These are phyloP conservation scores for Neoboletus subvelutipes DNA, from an alignment of 768 basidiomycete genomes.

Conservation along the genomic window DNA sequence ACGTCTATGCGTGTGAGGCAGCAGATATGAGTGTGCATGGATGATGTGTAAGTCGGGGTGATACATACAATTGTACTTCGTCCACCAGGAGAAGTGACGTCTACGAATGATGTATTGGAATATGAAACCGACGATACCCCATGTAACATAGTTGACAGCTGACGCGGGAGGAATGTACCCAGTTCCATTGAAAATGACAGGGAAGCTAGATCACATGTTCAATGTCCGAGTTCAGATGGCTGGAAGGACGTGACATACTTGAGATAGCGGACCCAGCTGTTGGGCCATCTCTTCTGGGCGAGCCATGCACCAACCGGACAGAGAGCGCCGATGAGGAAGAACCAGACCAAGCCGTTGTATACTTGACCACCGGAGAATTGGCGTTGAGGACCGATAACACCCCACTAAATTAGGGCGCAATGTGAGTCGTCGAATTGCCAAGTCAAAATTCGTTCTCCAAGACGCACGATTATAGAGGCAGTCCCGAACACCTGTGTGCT, in stretches of 20 bases:
- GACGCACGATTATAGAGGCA: slow-evolving; percentile 50
- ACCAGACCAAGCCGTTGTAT: slow-evolving; percentile 63
- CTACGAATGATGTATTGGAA: slow-evolving; percentile 65
- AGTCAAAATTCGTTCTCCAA: not conserved
- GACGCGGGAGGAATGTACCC: slow-evolving; percentile 64
- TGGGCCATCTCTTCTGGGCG: slow-evolving; percentile 59
- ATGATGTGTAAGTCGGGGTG: slow-evolving; percentile 7
- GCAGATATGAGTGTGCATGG: not conserved
- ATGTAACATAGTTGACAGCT: slow-evolving; percentile 64
- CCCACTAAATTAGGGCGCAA: slow-evolving; percentile 41
- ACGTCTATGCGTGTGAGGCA: slow-evolving; percentile 41
- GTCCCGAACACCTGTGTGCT: slow-evolving; percentile 48
- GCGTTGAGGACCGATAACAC: slow-evolving; percentile 78
- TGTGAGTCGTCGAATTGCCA: not conserved
- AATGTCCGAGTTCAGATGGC: not conserved
- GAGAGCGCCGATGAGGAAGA: slow-evolving; percentile 76
- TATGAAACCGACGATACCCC: slow-evolving; percentile 64
- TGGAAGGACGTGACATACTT: slow-evolving; percentile 44
- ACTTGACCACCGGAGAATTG: slow-evolving; percentile 70
- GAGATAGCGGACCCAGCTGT: slow-evolving; percentile 60
- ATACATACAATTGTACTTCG: slow-evolving; percentile 46
- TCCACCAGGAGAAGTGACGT: slow-evolving; percentile 68
- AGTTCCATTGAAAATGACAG: slow-evolving; percentile 57
- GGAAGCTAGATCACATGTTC: slow-evolving; percentile 34
- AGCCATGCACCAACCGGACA: slow-evolving; percentile 58